Evolutionary conservation across 805 yeast genomes (phyloP), one percentile per base, ranked within the genome.

Genomic region (Trichomonascus vanleenenianus): DNA sequence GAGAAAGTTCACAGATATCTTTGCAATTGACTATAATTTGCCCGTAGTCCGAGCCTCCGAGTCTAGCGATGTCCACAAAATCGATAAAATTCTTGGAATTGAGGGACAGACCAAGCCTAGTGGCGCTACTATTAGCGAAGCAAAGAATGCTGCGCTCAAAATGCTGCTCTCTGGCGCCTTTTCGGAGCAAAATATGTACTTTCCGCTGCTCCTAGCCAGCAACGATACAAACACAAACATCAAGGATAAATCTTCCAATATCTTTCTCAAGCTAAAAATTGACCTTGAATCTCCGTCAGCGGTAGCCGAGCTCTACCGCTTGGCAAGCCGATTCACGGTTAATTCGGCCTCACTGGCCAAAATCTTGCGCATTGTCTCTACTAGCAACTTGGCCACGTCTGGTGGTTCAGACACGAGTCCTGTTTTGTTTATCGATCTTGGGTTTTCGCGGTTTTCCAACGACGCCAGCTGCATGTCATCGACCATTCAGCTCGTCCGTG

Each of bases 171-270:
- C 75, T 44, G 51, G 65, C 47, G 75, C 74, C 0, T 68, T 73
- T 40, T 54, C 65, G n/a, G 67, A 67, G 3, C 56, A 59, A 2
- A 44, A 60, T 15, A 56, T 74, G 22, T 60, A 70, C 6, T 53
- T 78, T 6, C 78, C 84, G 2, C 64, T 81, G 1, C 57, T 84
- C 2, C 70, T 84, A 27, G 95, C 85, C 0, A 68, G 83, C 2
- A 70, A 75, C 11, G 95, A 85, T 56, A 57, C 74, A 0, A 68
- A 74, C 9, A 72, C 83, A 0, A 63, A 73, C 0, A 66, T 84
- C 3, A 73, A 80, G 9, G 81, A 79, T 35, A 51, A 66, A 0
- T 81, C 88, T 1, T 66, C 71, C 2, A 69, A 78, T 12, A 50
- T 70, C 8, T 65, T 78, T 46, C 74, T 76, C 49, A 77, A 79